Base-by-base conservation (phyloP, 2,329 filamentous ascomycete species). In the Aspergillus phoenicis region DNA sequence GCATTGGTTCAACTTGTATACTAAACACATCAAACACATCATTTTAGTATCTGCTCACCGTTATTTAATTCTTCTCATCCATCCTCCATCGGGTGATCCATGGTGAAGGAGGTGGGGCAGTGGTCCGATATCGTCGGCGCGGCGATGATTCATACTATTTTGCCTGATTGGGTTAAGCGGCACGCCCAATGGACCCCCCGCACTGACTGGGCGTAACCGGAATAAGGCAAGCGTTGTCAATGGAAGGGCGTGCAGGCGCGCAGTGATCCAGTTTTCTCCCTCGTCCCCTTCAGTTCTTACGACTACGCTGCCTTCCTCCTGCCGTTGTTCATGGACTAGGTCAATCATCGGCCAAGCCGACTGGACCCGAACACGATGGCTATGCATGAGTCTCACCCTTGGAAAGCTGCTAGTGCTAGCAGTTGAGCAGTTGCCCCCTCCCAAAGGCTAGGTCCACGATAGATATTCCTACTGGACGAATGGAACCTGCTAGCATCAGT, bases 211-310 rank as follows among this genome's bases (percentile, higher is more conserved):
- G 28, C 53, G 24, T 43, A 39, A 17, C 53, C 36, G 1, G 17
- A 56, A 56, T 3, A 33, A 39, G 53, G 10, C 30, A 47, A 36
- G 39, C 39, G 41, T 33, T 56, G 53, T 56, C 53, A 56, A 33
- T 22, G 26, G 53, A 56, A 56, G 53, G 53, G 53, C 53, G 53
- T 38, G 39, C 53, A 56, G 53, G 41, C 17, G 41, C 30, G 39
- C 53, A 22, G 38, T 8, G 52, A 41, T 55, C 52, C 52, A 55
- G 15, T 56, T 56, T 56, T 56, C 28, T 45, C 24, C 15, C 45
- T 43, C 38, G 26, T 20, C 39, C 8, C 15, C 28, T 30, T 30
- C 28, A 30, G 28, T 56, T 38, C 20, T n/a, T 30, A 24, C 39
- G 53, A 56, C 53, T 41, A 56, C 53, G 39, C 53, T 45, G 53